Conservation (phyloP, 148 eudicot species). For the Pouteria glomerata region DNA sequence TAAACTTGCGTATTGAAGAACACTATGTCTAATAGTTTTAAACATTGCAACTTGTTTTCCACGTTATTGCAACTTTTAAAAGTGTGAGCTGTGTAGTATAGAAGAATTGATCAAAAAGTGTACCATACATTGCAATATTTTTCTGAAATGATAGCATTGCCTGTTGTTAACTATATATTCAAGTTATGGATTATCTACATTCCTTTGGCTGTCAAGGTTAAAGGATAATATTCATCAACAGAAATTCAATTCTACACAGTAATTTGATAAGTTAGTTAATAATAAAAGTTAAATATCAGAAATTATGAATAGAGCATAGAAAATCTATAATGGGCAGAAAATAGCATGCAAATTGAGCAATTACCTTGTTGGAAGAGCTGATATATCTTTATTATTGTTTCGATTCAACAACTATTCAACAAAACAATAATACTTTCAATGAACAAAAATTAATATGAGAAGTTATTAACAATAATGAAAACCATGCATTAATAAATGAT, state of each 20-base stretch:
- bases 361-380: conserved; percentile 45
- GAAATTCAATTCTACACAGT: not conserved
- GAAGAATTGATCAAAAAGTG: no score
- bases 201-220: not conserved
- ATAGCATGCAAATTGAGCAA: conserved; percentile 2
- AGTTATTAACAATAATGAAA: not conserved
- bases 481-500: not conserved
- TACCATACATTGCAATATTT: no score
- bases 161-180: not conserved
- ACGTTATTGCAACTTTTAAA: no score
- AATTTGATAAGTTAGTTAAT: not conserved
- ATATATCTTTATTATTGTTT: conserved; percentile 17
- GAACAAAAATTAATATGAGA: conserved; percentile 8
- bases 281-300: not conserved
- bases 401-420: conserved; percentile 44
- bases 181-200: not conserved
- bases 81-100: no score
- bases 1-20: no score
- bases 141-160: no score
- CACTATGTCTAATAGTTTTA: no score
- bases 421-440: conserved; percentile 1
- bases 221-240: not conserved
- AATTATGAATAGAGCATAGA: not conserved
- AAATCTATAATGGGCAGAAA: not conserved
- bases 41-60: no score